Evolutionary conservation across 2,329 filamentous ascomycete genomes (phyloP).

Genomic region (Hortaea sp.): DNA sequence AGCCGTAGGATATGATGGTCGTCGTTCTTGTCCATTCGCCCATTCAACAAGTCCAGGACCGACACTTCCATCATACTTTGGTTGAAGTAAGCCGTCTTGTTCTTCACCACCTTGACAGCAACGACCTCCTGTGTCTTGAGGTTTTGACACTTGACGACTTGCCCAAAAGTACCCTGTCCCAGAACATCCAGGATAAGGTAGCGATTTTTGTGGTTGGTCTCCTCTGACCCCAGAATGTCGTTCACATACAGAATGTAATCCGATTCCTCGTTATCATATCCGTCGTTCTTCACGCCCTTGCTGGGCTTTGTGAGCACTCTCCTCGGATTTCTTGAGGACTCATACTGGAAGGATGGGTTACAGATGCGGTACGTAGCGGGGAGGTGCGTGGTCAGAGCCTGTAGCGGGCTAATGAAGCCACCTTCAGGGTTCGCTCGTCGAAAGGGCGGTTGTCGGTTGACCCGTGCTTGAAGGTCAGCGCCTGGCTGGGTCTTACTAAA

Average conservation of each 20-base stretch:
- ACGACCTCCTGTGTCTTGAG: conserved; percentile 97
- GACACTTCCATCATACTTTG: conserved; percentile 99
- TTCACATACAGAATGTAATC: conserved; percentile 99
- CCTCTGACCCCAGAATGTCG: conserved; percentile 93
- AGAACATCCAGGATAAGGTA: conserved; percentile 96
- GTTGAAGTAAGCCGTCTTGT: conserved; percentile 97
- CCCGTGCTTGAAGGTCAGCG: conserved; percentile 67
- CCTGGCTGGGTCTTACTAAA: conserved; percentile 69
- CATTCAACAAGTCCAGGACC: conserved; percentile 91
- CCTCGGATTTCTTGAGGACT: conserved; percentile 91
- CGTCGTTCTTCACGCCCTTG: conserved; percentile 97
- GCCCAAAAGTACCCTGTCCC: conserved; percentile 93
- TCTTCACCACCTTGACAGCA: conserved; percentile 98
- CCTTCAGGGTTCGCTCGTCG: conserved; percentile 91
- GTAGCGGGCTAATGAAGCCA: conserved; percentile 93
- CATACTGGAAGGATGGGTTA: conserved; percentile 96
- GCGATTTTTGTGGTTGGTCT: conserved; percentile 97
- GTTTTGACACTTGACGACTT: conserved; percentile 98
- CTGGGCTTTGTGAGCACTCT: conserved; percentile 95
- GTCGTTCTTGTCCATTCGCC: conserved; percentile 97
- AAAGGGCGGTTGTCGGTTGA: conserved; percentile 81
- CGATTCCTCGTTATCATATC: conserved; percentile 97
- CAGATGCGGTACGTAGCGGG: conserved; percentile 96
- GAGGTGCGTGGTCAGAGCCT: conserved; percentile 87
- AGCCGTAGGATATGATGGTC: conserved; percentile 90